Base-by-base conservation (phyloP, 1,284 basidiomycete genomes). In the Lentinula novae-zelandiae region DNA sequence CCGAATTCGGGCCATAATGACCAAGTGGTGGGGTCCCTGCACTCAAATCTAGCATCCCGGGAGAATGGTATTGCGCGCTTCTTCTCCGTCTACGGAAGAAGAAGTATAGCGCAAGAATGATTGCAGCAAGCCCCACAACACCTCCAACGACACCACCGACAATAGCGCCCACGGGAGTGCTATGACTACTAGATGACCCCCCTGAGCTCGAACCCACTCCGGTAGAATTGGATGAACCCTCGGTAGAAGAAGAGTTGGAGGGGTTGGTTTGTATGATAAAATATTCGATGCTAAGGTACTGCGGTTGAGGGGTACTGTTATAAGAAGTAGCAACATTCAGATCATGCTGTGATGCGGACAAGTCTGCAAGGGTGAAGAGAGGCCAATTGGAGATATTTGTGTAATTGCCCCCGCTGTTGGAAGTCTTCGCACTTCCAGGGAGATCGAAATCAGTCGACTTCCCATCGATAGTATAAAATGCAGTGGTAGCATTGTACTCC, bases 111-210 rank as follows among this genome's bases (percentile, higher is more conserved):
- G 78, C 68, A 15, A 81, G 63, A 33, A 84, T 71, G 0, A 76
- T 70, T 27, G 84, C 58, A 2, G 76, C 71, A 39, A 78, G 62
- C 34, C 88, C 66, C 12, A 78, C 76, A 20, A 89, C 68, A 4
- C 85, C 88, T 36, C 85, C 90, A 10, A 91, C 72, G 0, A 86
- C 81, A 3, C 88, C 89, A 1, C 90, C 89, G 2, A 85, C 84
- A 59, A 92, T 91, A 2, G 83, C 80, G 5, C 86, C 86, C 2
- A 56, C 44, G n/a, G 44, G 55, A 31, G 46, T 50, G 33, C 36
- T 20, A 51, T 22, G 39, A 9, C 27, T 20, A 39, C 9, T 34
- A 8, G 57, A 58, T 15, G 31, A 46, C 1, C 10, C 27, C 6
- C 42, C 27, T 7, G 57, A 39, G 10, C 27, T 15, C 34, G 55